These are phyloP conservation scores for Aphanomyces astaci DNA, from an alignment of 352 stramenopile species.

Conservation along the genomic window DNA sequence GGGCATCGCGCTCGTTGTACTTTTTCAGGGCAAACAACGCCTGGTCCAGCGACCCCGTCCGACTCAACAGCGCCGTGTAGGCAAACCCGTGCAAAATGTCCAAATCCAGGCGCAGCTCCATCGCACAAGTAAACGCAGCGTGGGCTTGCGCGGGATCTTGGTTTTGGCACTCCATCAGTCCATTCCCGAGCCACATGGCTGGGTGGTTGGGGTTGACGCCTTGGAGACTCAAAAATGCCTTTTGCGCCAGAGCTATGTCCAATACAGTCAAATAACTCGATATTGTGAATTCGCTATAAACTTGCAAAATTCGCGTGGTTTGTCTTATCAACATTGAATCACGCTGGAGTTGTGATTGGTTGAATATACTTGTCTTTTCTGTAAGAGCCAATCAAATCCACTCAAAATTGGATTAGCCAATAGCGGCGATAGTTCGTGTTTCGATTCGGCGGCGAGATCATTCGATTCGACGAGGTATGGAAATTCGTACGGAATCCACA, in stretches of 20 bases:
- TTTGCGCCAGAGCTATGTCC: slow-evolving; percentile 41
- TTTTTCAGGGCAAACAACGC: slow-evolving; percentile 71
- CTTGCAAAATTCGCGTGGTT: too few species aligned
- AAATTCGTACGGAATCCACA: too few species aligned
- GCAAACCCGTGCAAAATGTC: slow-evolving; percentile 64
- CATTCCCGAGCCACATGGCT: slow-evolving; percentile 83
- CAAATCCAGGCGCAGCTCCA: slow-evolving; percentile 62
- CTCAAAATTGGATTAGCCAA: too few species aligned
- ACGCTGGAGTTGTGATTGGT: too few species aligned
- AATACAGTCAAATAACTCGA: background rate
- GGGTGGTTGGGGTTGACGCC: slow-evolving; percentile 73
- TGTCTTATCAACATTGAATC: too few species aligned
- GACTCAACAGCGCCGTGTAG: slow-evolving; percentile 30
- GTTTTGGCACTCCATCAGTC: slow-evolving; percentile 44
- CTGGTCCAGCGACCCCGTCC: slow-evolving; percentile 26
- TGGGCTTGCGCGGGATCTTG: slow-evolving; percentile 42
- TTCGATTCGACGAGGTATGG: too few species aligned
- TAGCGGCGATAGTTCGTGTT: too few species aligned
- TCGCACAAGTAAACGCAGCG: slow-evolving; percentile 68
- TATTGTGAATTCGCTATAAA: too few species aligned
- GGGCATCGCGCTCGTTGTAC: slow-evolving; percentile 67
- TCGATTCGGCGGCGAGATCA: too few species aligned
- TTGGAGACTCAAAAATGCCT: slow-evolving; percentile 74
- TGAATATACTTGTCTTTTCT: too few species aligned
- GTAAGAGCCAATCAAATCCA: too few species aligned